Evolutionary conservation across 352 stramenopile genomes (phyloP), one percentile per base, ranked within the genome.

Genomic region (Thalassiosira hispida): DNA sequence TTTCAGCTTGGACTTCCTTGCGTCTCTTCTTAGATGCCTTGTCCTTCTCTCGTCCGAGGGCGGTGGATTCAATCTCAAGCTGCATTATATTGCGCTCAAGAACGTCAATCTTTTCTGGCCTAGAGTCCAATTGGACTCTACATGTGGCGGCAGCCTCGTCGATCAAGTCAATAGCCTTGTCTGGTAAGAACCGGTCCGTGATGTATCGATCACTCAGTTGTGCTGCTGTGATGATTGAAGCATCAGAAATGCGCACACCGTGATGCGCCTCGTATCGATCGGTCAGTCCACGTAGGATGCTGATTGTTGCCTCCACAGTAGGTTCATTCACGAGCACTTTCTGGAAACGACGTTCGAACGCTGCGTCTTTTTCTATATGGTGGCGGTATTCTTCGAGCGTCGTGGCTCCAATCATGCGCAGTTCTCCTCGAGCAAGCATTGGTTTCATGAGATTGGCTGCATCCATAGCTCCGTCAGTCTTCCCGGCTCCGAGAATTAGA

Each of bases 361-460:
- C 97, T 27, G 95, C 93, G 86, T 99, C 97, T 83, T 99, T 99
- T 85, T 99, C 97, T 62, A 99, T 97, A 77, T 99, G 93, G 77
- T 98, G 87, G 5, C 96, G 93, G 83, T 99, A 99, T 83, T 99
- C 97, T 59, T 98, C 96, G 8, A 98, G 47, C 1, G 97, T 99
- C 0, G 97, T 99, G 7, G 97, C 97, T 61, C 97, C 97, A 68
- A 99, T 98, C 90, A 96, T 98, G 8, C 95, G 95, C 23, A 99
- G 87, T 73, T 98, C 94, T 20, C 97, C 97, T 44, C 97, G 92
- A 35, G 97, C 97, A 1, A 99, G 85, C 92, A 98, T 97, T 0
- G 97, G 97, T 82, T 99, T 99, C 23, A 99, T 85, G 56, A 99
- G 69, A 77, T 99, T 99, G 6, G 96, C 95, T 22, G 94, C 94